Evolutionary conservation across 805 yeast genomes (phyloP), one percentile per base, ranked within the genome.

Genomic region (Wickerhamiella parazyma): DNA sequence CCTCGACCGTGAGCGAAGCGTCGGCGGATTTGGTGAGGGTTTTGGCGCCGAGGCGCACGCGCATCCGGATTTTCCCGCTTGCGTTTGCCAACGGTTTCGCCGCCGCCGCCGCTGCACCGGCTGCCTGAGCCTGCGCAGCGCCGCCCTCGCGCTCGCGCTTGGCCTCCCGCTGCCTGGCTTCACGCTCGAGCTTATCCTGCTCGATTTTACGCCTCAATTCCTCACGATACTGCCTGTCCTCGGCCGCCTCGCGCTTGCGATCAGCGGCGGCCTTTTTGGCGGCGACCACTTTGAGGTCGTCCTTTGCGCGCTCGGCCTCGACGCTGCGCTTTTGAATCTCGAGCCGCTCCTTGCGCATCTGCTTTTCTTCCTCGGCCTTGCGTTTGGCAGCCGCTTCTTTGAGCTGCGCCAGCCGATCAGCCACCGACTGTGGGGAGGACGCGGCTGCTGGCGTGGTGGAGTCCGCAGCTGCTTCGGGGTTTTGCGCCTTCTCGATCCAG

Each of bases 151-250:
- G 47, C 37, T 26, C 19, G 31, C 28, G 22, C 38, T 41, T 47
- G 16, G 33, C 21, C 39, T 42, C 48, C 47, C 37, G 48, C n/a
- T 16, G 33, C 20, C 38, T 43, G 18, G 51, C 52, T 19, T 50
- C 51, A 11, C 65, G 50, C 19, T 57, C 60, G 16, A 53, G 47
- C 42, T 50, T 55, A 36, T 61, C 65, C n/a, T 60, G 63, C 42
- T 58, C 65, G 41, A 61, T 61, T 39, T 52, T 56, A 19, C 53
- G 59, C 45, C 51, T 48, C 42, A 61, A 52, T 33, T 58, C 46
- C 44, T 56, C 51, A 43, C 55, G 53, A 25, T 64, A 63, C 12
- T 44, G 44, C 8, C 47, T 50, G 29, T 60, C 65, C 25, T 54
- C 63, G 4, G 43, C 43, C 2, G 52, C 57, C 46, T 58, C 59